Conservation (phyloP, 2,329 filamentous ascomycete genomes). For the Beauveria bassiana region DNA sequence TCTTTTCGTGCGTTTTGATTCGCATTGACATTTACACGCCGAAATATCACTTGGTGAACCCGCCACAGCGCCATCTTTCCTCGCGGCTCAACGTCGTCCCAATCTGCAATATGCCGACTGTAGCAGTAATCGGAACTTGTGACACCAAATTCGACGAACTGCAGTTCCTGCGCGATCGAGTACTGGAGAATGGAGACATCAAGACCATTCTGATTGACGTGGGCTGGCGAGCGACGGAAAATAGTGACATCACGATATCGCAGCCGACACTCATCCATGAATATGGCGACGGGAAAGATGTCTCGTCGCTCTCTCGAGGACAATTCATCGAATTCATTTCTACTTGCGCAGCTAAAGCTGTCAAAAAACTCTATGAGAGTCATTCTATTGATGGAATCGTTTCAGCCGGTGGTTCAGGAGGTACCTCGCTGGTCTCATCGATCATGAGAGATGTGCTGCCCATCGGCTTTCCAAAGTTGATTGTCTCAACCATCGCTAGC, state of each 20-base stretch:
- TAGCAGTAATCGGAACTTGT: conserved; percentile 53
- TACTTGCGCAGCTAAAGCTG: conserved; percentile 33
- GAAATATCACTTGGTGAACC: neutral
- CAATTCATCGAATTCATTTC: conserved; percentile 52
- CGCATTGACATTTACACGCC: neutral
- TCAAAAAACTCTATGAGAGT: conserved; percentile 30
- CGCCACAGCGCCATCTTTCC: too few relatives aligned
- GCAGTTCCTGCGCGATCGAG: conserved; percentile 42
- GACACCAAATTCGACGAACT: conserved; percentile 58
- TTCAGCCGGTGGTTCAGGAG: conserved; percentile 54
- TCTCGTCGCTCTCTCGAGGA: conserved; percentile 37
- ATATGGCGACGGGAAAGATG: conserved; percentile 23
- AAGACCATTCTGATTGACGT: conserved; percentile 30
- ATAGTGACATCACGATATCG: conserved; percentile 39
- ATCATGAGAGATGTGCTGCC: conserved; percentile 55
- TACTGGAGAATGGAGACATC: conserved; percentile 23
- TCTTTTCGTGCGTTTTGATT: too few relatives aligned
- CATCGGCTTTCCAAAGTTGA: conserved; percentile 61
- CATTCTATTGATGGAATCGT: conserved; percentile 47
- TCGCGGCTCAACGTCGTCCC: neutral
- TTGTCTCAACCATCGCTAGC: conserved; percentile 62
- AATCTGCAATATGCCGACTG: conserved; percentile 23
- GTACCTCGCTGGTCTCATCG: conserved; percentile 51
- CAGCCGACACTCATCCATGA: conserved; percentile 33
- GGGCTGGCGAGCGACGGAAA: conserved; percentile 35